Conservation (phyloP, 768 basidiomycete species). For the Hericium coralloides region DNA sequence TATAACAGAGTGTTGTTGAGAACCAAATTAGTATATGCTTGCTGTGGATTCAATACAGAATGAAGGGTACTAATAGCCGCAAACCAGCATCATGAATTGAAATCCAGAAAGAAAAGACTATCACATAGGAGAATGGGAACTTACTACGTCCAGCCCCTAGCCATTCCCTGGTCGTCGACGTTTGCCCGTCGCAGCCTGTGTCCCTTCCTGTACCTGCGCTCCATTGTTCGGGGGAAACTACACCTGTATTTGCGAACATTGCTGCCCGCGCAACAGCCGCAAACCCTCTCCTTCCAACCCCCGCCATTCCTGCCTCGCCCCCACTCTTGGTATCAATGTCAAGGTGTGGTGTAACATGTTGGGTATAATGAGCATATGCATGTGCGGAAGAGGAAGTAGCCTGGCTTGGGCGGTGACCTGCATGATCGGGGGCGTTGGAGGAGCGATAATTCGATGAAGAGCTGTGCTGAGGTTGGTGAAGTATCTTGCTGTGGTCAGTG, state of each 20-base stretch:
- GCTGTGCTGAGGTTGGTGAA: not conserved
- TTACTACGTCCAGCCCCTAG: too few relatives aligned
- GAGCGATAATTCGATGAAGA: not conserved
- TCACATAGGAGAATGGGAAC: too few relatives aligned
- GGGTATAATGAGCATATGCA: slow-evolving; percentile 2
- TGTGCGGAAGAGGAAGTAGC: not conserved
- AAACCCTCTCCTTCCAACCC: slow-evolving; percentile 81
- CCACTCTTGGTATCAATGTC: slow-evolving; percentile 64
- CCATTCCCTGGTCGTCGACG: too few relatives aligned
- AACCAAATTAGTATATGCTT: too few relatives aligned
- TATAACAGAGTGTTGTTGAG: too few relatives aligned
- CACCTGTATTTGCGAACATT: slow-evolving; percentile 23
- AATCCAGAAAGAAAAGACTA: too few relatives aligned
- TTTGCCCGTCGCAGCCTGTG: too few relatives aligned
- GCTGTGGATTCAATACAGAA: too few relatives aligned
- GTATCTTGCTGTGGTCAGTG: not conserved
- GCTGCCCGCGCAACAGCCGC: slow-evolving; percentile 63
- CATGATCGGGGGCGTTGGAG: not conserved
- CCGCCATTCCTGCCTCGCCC: slow-evolving; percentile 83
- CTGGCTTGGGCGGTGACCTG: too few relatives aligned
- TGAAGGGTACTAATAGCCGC: too few relatives aligned
- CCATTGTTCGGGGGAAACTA: too few relatives aligned
- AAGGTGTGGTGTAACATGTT: slow-evolving; percentile 8
- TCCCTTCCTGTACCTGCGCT: not conserved
- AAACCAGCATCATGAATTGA: too few relatives aligned